Percentiles rank a stretch among this genome's conserved stretches.
Evolutionary conservation across 1,139 yeast species (phyloP).

Genomic region (Yamadazyma songkhlaensis): DNA sequence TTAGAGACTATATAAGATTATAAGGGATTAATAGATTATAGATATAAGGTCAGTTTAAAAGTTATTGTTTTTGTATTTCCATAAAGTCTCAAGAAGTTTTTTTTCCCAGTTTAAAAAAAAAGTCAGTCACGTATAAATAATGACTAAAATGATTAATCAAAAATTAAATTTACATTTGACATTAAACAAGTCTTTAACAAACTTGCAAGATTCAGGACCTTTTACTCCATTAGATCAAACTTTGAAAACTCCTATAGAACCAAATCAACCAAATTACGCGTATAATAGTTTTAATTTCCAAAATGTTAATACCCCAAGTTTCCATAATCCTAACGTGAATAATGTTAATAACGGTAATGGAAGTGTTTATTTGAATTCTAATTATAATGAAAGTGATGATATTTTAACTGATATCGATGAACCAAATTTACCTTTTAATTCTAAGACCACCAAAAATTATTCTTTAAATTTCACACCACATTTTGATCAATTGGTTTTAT

Average conservation of each 20-base stretch:
- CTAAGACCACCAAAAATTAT: slow-evolving; percentile 28
- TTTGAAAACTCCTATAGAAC: slow-evolving; percentile 39
- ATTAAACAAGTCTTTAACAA: slow-evolving; percentile 27
- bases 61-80: too few species aligned
- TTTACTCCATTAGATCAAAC: slow-evolving; percentile 48
- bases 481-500: slow-evolving; percentile 39
- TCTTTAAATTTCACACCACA: slow-evolving; percentile 33
- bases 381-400: slow-evolving; percentile 43
- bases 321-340: too few species aligned
- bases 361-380: slow-evolving; percentile 27
- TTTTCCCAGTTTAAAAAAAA: too few species aligned
- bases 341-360: not conserved
- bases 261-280: slow-evolving; percentile 18
- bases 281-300: slow-evolving; percentile 1
- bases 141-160: slow-evolving; percentile 13
- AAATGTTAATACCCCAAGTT: not conserved
- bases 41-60: too few species aligned
- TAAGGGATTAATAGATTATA: too few species aligned
- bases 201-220: slow-evolving; percentile 28
- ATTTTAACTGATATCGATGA: slow-evolving; percentile 42
- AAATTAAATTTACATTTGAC: slow-evolving; percentile 28
- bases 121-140: not conserved
- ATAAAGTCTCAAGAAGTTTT: not conserved
- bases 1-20: too few species aligned
- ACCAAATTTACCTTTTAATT: slow-evolving; percentile 14